Conservation (phyloP, 2,329 filamentous ascomycete species). For the Diaporthe vexans region DNA sequence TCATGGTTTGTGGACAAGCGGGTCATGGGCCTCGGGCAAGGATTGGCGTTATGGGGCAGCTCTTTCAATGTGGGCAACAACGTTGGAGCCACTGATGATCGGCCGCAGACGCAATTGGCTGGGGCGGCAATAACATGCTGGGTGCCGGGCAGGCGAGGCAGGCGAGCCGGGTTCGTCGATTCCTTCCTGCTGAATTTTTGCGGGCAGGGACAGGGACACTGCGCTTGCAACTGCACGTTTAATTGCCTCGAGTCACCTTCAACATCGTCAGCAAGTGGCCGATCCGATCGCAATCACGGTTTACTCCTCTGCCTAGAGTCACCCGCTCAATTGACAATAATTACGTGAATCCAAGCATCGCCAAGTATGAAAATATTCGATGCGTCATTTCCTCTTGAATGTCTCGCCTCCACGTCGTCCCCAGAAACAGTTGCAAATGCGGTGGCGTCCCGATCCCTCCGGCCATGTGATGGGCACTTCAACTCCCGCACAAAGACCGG, state of each 20-base stretch:
- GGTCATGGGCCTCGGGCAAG: slow-evolving; percentile 11
- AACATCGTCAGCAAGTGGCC: slow-evolving; percentile 11
- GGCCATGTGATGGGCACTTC: not conserved
- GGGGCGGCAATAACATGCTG: slow-evolving; percentile 3
- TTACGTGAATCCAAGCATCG: not conserved
- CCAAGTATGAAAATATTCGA: not conserved
- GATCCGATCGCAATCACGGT: not conserved
- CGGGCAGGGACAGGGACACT: slow-evolving; percentile 24
- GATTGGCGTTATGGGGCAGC: slow-evolving; percentile 8
- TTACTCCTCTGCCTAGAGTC: not conserved
- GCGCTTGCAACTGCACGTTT: slow-evolving; percentile 36
- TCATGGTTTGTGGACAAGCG: not conserved
- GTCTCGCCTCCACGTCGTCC: not conserved
- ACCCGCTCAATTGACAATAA: not conserved
- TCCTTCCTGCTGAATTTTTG: not conserved
- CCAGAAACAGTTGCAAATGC: not conserved
- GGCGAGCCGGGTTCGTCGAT: not conserved
- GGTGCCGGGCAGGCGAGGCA: slow-evolving; percentile 12
- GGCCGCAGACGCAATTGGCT: not conserved
- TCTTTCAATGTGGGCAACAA: not conserved
- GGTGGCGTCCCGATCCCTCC: slow-evolving; percentile 29
- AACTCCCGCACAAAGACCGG: not conserved
- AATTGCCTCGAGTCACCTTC: slow-evolving; percentile 33
- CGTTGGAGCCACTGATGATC: slow-evolving; percentile 1
- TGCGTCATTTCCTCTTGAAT: slow-evolving; percentile 10